phyloP scores from a whole-genome alignment of 139 green algal genomes.

The Picochlorum sp. region DNA sequence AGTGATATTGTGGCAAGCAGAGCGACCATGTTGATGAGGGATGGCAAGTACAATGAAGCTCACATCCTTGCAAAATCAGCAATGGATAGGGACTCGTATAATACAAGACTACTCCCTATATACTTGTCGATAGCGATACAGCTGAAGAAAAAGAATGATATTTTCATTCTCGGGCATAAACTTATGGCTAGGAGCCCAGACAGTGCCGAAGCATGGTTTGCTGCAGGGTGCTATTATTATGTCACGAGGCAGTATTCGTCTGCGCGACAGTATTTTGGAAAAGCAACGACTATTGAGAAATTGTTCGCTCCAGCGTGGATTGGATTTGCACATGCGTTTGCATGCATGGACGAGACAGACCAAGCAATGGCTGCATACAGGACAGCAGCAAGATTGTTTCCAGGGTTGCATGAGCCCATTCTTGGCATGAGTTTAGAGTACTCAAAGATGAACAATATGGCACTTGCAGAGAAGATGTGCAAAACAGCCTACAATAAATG shows the following conservation, averaged over 20 bases:
- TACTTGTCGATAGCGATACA: conserved; percentile 72
- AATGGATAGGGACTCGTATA: conserved; percentile 66
- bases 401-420: conserved; percentile 80
- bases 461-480: conserved; percentile 63
- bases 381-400: conserved; percentile 86
- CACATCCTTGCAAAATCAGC: conserved; percentile 50
- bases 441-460: conserved; percentile 79
- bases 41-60: conserved; percentile 35
- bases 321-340: conserved; percentile 89
- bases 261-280: conserved; percentile 73
- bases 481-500: conserved; percentile 58
- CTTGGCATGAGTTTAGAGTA: conserved; percentile 86
- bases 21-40: conserved; percentile 67
- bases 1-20: conserved; percentile 59
- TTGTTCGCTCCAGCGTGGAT: conserved; percentile 86
- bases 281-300: conserved; percentile 71
- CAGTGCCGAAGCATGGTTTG: conserved; percentile 76
- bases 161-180: conserved; percentile 70
- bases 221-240: conserved; percentile 93
- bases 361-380: conserved; percentile 93
- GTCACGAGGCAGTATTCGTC: conserved; percentile 46
- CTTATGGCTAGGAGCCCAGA: conserved; percentile 82
- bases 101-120: conserved; percentile 44
- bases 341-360: conserved; percentile 75
- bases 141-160: conserved; percentile 78